Base-by-base conservation (phyloP, 2,329 filamentous ascomycete genomes). In the Epichloe aotearoae region DNA sequence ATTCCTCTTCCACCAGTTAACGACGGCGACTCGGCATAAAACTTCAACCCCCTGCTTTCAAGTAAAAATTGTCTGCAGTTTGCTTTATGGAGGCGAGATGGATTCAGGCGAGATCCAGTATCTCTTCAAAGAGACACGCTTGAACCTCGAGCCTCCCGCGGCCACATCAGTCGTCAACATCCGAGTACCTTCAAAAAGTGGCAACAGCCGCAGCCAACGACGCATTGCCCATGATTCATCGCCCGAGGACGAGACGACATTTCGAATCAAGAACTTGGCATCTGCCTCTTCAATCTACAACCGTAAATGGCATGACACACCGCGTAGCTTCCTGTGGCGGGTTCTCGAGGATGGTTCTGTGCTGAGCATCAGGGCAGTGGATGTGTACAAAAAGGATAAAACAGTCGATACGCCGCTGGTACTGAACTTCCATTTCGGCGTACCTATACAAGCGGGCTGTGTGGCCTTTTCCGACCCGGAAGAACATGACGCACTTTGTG, bases 281-380 rank as follows among this genome's bases (percentile, higher is more conserved):
- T 83, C 75, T 2, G 80, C 89, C 34, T 84, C 88, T 30, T 88
- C 88, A 2, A 77, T 97, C 51, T 95, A 88, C 71, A 89, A 95
- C 67, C 82, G 93, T 50, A 79, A 79, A 65, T 79, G 84, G 65
- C 80, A 85, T 61, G 74, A 78, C 56, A 83, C 84, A 56, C 93
- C 93, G 39, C 83, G 86, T 62, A 88, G 81, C 66, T 94, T 97
- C 63, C 76, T 95, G 46, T 98, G 93, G 93, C 81, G 91, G 58
- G 77, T 97, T 39, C 70, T 96, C 54, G 85, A 95, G 61, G 82
- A 88, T 60, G 81, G 82, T 61, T 86, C 79, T 57, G 74, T 88
- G 55, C 74, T 98, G 58, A 91, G 93, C 68, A 75, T 98, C 47
- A 85, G 88, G 62, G 83, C 82, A 40, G 81, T 87, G 53, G 93